phyloP scores from a whole-genome alignment of 108 stramenopile genomes.

The Hondaea fermentalgiana region DNA sequence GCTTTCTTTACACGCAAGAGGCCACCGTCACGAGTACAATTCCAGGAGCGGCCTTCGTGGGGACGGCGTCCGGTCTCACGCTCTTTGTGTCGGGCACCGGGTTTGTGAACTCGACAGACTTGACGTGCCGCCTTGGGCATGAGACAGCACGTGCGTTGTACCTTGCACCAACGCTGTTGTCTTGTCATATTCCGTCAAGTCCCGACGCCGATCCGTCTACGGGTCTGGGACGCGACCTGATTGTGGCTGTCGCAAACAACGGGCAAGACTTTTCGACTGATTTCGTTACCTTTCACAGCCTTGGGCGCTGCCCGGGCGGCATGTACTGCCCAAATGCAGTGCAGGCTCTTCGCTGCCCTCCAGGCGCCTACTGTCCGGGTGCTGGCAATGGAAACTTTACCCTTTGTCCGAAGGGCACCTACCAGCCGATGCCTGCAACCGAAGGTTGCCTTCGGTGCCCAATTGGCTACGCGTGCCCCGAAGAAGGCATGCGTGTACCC shows the following conservation, averaged over 20 bases:
- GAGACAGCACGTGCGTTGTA: conserved; percentile 25
- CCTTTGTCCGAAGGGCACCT: conserved; percentile 52
- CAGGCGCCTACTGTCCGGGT: conserved; percentile 45
- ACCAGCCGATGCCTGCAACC: conserved; percentile 38
- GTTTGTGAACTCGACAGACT: conserved; percentile 47
- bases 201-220: neutral
- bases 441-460: conserved; percentile 54
- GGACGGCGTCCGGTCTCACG: neutral
- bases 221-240: neutral
- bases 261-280: conserved; percentile 41
- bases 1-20: conserved; percentile 46
- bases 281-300: neutral
- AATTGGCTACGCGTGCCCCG: conserved; percentile 54
- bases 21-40: conserved; percentile 24
- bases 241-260: conserved; percentile 46
- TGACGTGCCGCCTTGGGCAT: conserved; percentile 44
- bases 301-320: neutral
- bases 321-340: neutral
- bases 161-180: neutral
- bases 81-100: conserved; percentile 38
- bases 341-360: conserved; percentile 13
- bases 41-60: conserved; percentile 13
- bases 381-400: conserved; percentile 51
- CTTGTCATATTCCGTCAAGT: neutral
- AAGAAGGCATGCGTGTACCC: conserved; percentile 50